Conservation (phyloP, 1,139 yeast genomes). For the Geotrichum carabidarum region DNA sequence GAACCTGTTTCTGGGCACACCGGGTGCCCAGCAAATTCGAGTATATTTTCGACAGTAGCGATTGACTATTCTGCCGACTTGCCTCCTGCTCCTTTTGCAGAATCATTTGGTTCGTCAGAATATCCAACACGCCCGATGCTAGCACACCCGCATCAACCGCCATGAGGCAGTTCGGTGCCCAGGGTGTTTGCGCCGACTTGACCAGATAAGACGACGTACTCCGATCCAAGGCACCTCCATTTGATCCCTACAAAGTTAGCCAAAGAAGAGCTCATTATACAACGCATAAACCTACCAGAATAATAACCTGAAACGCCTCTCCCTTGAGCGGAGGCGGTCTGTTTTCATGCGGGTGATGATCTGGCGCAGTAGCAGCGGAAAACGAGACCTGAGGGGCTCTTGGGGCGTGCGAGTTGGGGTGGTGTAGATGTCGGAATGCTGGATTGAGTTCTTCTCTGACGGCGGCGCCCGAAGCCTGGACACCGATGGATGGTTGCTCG, state of each 20-base stretch:
- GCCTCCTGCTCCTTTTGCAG: neutral
- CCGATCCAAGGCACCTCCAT: conserved; percentile 32
- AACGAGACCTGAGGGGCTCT: neutral
- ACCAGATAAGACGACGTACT: conserved; percentile 47
- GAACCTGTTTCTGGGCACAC: conserved; percentile 3
- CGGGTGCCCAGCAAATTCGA: conserved; percentile 8
- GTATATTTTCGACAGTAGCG: conserved; percentile 3
- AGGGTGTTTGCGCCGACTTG: conserved; percentile 49
- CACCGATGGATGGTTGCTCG: neutral
- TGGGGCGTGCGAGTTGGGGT: neutral
- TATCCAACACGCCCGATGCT: conserved; percentile 50
- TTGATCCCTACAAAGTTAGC: conserved; percentile 15
- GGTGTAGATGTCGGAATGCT: neutral
- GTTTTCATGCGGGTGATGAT: neutral
- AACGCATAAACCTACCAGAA: conserved; percentile 13
- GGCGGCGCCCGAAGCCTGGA: neutral
- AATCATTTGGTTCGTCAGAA: conserved; percentile 37
- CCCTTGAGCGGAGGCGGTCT: neutral
- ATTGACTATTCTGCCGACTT: neutral
- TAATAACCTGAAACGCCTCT: conserved; percentile 18
- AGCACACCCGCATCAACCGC: conserved; percentile 83
- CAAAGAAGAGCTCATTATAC: neutral
- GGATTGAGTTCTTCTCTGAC: neutral
- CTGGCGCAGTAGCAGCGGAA: conserved; percentile 5
- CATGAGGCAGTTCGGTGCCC: conserved; percentile 39